Evolutionary conservation across 306 rosid species (phyloP).

Genomic region (Amphicarpaea edgeworthii): DNA sequence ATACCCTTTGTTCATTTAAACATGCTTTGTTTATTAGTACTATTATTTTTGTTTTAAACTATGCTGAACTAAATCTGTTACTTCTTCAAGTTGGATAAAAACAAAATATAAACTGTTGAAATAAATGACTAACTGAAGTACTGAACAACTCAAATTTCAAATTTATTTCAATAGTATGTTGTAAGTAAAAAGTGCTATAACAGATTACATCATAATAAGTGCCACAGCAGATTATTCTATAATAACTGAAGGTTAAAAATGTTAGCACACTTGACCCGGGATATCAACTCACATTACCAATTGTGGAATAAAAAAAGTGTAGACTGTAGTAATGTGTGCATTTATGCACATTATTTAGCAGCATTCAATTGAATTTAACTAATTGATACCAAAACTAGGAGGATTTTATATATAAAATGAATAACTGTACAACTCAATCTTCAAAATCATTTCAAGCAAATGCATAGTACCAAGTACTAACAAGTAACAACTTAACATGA

Average conservation of each 20-base stretch:
- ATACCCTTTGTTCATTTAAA: background rate
- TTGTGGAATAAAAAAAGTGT: conserved; percentile 11
- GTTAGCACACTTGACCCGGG: too few relatives aligned
- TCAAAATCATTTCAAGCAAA: background rate
- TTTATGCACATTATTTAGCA: conserved; percentile 1
- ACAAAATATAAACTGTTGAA: too few relatives aligned
- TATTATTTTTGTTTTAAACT: background rate
- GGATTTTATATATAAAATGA: background rate
- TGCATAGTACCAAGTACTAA: too few relatives aligned
- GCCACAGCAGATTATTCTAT: too few relatives aligned
- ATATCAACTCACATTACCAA: background rate
- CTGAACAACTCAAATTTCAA: too few relatives aligned
- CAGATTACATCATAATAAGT: too few relatives aligned
- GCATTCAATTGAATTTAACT: background rate
- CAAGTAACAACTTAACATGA: too few relatives aligned
- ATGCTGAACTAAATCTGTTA: background rate
- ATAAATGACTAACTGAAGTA: too few relatives aligned
- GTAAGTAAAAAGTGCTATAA: too few relatives aligned
- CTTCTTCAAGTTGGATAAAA: conserved; percentile 27
- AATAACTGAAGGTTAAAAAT: too few relatives aligned
- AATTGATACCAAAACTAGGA: background rate
- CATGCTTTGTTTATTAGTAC: background rate
- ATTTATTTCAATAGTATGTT: too few relatives aligned
- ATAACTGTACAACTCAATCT: background rate
- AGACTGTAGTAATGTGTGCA: background rate